These are phyloP conservation scores for Dionaea muscipula DNA, from an alignment of 179 eudicot species.

Conservation along the genomic window DNA sequence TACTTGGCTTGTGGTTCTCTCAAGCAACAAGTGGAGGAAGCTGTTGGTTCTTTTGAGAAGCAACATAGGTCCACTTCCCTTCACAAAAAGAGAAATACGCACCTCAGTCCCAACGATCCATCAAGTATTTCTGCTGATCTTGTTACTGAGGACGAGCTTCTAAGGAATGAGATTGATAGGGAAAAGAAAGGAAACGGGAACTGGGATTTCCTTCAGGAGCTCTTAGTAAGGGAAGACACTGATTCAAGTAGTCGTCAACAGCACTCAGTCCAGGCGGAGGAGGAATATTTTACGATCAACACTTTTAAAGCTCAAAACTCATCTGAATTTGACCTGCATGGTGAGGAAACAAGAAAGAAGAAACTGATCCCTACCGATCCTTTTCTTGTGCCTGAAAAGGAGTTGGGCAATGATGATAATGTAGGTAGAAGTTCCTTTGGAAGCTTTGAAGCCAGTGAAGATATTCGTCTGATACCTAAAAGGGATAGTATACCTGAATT, in stretches of 20 bases:
- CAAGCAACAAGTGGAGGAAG: constrained; percentile 53
- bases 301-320: constrained; percentile 20
- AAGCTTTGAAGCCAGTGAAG: constrained; percentile 31
- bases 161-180: constrained; percentile 19
- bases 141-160: constrained; percentile 13
- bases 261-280: constrained; percentile 21
- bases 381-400: constrained; percentile 30
- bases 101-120: constrained; percentile 11
- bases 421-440: constrained; percentile 8
- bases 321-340: constrained; percentile 19
- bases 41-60: constrained; percentile 46
- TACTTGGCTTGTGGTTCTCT: constrained; percentile 34
- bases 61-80: constrained; percentile 31
- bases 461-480: constrained; percentile 20
- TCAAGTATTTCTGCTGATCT: constrained; percentile 18
- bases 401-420: constrained; percentile 17
- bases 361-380: constrained; percentile 33
- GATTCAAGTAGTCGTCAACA: constrained; percentile 17
- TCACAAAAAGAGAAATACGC: constrained; percentile 26
- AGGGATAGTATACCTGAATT: constrained; percentile 39
- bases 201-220: constrained; percentile 71
- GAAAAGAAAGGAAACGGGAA: constrained; percentile 33
- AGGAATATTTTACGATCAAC: constrained; percentile 17
- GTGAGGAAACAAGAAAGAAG: constrained; percentile 21
- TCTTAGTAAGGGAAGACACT: constrained; percentile 51